Evolutionary conservation across 495 filamentous ascomycete species (phyloP), one percentile per base, ranked within the genome.

Genomic region (Neurospora cerealis): DNA sequence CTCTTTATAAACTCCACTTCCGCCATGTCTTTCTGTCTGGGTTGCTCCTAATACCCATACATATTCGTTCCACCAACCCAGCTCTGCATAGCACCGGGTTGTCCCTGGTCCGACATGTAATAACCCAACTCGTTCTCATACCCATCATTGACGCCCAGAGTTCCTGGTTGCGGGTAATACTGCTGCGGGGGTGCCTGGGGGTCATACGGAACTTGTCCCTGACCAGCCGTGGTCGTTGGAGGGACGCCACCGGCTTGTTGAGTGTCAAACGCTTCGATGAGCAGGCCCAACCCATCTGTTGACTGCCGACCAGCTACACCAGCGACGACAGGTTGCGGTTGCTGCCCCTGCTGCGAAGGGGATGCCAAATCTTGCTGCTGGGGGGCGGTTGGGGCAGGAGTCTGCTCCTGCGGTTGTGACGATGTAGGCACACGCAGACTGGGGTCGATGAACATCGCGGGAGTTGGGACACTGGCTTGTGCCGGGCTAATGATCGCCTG

Each of bases 61-160:
- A 81, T 74, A 36, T 72, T 70, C 38, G 66, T 73, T 5, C 71
- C 71, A 2, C 72, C 72, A 19, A 73, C 73, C 79, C 79, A 81
- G 54, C 75, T 76, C 40, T 74, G 75, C 72, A 73, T 73, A 24
- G 71, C 72, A 17, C 70, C 4, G 41, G 73, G 54, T 36, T 71
- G 74, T 13, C 75, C 74, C 28, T 66, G 54, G 19, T 80, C 79
- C 17, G 74, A 73, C 73, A 82, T 80, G 70, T 80, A 79, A 36
- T 78, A 79, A 39, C 76, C 75, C 42, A 82, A 60, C 69, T 82
- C 79, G 42, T 78, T 69, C 74, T 81, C 79, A 42, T 81, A 82
- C 24, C 80, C 80, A 46, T 82, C 80, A 19, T 76, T 78, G 24
- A 74, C 48, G 5, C 72, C 70, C 71, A 78, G 70, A 69, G 66